phyloP scores from a whole-genome alignment of 768 basidiomycete species.

The Russula dissimulans region DNA sequence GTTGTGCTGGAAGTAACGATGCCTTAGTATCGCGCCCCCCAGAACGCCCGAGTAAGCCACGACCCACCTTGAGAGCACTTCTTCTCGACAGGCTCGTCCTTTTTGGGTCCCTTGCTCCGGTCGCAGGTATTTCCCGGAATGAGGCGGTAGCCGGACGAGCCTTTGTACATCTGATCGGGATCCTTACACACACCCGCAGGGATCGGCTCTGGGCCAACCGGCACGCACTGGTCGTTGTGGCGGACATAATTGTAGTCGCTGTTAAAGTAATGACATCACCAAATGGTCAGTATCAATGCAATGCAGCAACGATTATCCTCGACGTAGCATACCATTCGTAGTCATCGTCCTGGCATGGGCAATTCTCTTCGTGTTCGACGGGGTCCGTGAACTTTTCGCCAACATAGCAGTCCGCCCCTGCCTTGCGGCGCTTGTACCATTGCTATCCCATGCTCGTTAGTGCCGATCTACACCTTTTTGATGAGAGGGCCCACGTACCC shows the following conservation, averaged over 20 bases:
- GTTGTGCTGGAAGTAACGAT: slow-evolving; percentile 46
- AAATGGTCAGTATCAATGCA: not conserved
- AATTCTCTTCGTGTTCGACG: slow-evolving; percentile 71
- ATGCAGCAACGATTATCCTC: not conserved
- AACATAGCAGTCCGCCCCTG: slow-evolving; percentile 79
- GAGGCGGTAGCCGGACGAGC: slow-evolving; percentile 86
- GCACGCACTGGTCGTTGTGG: slow-evolving; percentile 64
- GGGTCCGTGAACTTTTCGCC: slow-evolving; percentile 87
- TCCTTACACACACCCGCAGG: slow-evolving; percentile 62
- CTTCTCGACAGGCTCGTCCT: slow-evolving; percentile 65
- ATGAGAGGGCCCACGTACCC: slow-evolving; percentile 38
- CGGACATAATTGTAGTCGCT: slow-evolving; percentile 89
- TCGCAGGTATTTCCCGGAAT: slow-evolving; percentile 90
- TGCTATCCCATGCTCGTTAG: slow-evolving; percentile 47
- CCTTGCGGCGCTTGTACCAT: slow-evolving; percentile 86
- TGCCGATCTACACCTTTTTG: not conserved
- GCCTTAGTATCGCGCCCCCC: not conserved
- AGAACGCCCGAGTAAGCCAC: not conserved
- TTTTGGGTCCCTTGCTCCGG: slow-evolving; percentile 43
- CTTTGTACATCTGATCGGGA: slow-evolving; percentile 56
- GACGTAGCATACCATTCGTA: slow-evolving; percentile 74
- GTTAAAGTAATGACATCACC: slow-evolving; percentile 2
- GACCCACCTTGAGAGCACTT: slow-evolving; percentile 63
- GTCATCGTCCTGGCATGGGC: slow-evolving; percentile 77
- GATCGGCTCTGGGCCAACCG: slow-evolving; percentile 82